These are phyloP conservation scores for Tricholoma hemisulphureum DNA, from an alignment of 768 basidiomycete genomes.

Conservation along the genomic window DNA sequence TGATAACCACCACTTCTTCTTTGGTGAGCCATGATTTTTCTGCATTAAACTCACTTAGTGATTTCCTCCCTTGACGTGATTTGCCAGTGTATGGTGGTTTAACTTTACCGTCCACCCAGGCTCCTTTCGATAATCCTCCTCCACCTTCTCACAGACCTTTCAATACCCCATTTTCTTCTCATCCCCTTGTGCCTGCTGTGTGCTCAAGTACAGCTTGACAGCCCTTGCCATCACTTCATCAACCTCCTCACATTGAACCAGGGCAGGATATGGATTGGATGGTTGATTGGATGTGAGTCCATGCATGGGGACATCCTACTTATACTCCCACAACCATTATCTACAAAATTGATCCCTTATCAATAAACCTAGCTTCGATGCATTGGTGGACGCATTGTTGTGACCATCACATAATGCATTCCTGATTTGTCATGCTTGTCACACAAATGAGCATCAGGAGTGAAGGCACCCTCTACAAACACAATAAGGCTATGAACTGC, in stretches of 20 bases:
- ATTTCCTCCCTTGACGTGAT: not conserved
- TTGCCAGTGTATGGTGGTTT: slow-evolving; percentile 4
- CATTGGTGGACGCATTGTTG: too few relatives aligned
- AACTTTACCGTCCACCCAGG: not conserved
- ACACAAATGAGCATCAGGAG: too few relatives aligned
- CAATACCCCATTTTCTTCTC: not conserved
- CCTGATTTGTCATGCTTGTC: too few relatives aligned
- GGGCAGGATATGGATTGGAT: not conserved
- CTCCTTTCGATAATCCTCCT: not conserved
- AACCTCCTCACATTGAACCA: not conserved
- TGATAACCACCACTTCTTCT: not conserved
- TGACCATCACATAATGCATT: too few relatives aligned
- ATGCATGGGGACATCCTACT: not conserved
- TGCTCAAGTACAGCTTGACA: not conserved
- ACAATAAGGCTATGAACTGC: too few relatives aligned
- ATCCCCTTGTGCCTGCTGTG: not conserved
- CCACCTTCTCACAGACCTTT: slow-evolving; percentile 1
- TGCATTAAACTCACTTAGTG: slow-evolving; percentile 4
- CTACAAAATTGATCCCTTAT: too few relatives aligned
- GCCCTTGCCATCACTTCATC: not conserved
- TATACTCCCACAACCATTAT: too few relatives aligned
- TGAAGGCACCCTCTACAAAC: too few relatives aligned
- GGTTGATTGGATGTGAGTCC: not conserved
- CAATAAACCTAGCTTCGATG: too few relatives aligned
- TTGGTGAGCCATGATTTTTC: not conserved